Evolutionary conservation across 805 yeast species (phyloP), one percentile per base, ranked within the genome.

Genomic region (Starmerella tilneyi): DNA sequence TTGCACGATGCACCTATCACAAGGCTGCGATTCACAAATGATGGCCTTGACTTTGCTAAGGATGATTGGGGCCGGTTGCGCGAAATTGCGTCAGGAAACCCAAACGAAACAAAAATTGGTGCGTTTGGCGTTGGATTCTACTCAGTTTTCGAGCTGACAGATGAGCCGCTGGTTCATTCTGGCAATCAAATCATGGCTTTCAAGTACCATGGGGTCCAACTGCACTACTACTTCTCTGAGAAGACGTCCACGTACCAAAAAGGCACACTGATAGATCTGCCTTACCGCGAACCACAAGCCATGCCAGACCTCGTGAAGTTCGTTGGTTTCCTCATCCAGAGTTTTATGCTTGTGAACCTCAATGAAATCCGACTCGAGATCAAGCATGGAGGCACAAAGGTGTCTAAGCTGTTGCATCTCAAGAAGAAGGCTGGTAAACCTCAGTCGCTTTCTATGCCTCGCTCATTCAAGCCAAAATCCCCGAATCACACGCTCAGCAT

Each of bases 131-230:
- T 66, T 7, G 70, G 70, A 1, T 81, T 79, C 58, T 82, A 82
- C 61, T 74, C 81, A 2, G 75, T 82, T 33, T 88, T 81, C 31
- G 89, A 83, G 56, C 76, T 82, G 75, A 81, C 82, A 50, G 86
- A 82, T 56, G 85, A 81, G 57, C 89, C 94, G 3, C 61, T 79
- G 56, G 74, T 82, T 21, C 85, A 64, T 28, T 65, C 69, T 2
- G 70, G 70, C 4, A 37, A 46, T 15, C 48, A 57, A 8, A 59
- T 63, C 29, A 64, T 66, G 67, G 50, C 57, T 6, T 66, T 66
- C 48, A 57, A 57, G 36, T 66, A 62, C 45, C 53, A 51, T 8
- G 69, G 65, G 3, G 69, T 65, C 31, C 70, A 66, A 44, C 53
- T 66, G 29, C 57, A 60, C 23, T 65, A 59, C 48, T 43, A 61